Percentiles rank a stretch among this genome's conserved stretches.
Evolutionary conservation across 108 stramenopile species (phyloP).

Genomic region (Skeletonema costatum): DNA sequence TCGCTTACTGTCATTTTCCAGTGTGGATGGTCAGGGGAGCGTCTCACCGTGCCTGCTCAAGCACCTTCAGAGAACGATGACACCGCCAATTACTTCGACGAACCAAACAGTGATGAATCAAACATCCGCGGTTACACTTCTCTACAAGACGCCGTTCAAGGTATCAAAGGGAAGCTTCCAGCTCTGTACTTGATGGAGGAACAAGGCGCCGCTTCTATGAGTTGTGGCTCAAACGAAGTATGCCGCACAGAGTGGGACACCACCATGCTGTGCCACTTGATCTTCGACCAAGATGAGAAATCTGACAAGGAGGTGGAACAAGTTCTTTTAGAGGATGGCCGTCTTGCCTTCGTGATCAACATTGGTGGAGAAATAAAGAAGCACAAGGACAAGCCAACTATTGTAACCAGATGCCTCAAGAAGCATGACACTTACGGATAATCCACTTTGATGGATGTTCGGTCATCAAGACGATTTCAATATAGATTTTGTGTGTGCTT

Average conservation of each 20-base stretch:
- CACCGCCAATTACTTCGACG: slow-evolving; percentile 7
- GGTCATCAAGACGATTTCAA: background rate
- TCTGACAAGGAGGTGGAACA: background rate
- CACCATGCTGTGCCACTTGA: slow-evolving; percentile 2
- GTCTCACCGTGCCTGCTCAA: background rate
- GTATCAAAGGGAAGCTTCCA: slow-evolving; percentile 1
- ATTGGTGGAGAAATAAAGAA: background rate
- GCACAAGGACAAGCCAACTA: background rate
- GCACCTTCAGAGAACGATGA: background rate
- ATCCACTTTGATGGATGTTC: background rate
- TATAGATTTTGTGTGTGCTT: background rate
- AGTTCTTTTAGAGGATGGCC: background rate
- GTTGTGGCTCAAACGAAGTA: slow-evolving; percentile 6
- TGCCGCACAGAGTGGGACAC: slow-evolving; percentile 2
- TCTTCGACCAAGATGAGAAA: background rate
- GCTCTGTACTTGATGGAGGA: slow-evolving; percentile 11
- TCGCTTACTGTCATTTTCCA: slow-evolving; percentile 1
- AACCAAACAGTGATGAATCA: background rate
- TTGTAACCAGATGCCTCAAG: slow-evolving; percentile 1
- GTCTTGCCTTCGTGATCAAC: background rate
- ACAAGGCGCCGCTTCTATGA: background rate
- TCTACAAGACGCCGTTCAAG: background rate
- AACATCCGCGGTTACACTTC: background rate
- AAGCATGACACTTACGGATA: slow-evolving; percentile 3
- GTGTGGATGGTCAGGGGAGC: slow-evolving; percentile 6